Percentiles rank a stretch among this genome's conserved stretches.
Evolutionary conservation across 2,329 filamentous ascomycete species (phyloP).

Genomic region (Stachybotrys chlorohalonatus): DNA sequence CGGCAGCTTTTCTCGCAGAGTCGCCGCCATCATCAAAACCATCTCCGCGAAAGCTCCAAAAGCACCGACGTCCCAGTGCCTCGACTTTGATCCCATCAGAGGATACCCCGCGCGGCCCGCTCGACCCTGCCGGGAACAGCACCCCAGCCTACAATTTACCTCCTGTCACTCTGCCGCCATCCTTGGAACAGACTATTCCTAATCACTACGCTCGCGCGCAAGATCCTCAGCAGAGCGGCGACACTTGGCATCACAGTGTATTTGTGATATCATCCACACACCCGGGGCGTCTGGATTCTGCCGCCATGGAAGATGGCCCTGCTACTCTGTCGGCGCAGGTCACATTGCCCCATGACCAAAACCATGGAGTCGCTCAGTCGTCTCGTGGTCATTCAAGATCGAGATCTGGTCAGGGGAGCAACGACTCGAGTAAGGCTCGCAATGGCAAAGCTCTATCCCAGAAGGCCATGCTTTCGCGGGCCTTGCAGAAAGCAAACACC

Average conservation of each 20-base stretch:
- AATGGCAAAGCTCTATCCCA: conserved; percentile 55
- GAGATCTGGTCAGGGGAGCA: conserved; percentile 19
- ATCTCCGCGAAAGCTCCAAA: conserved; percentile 28
- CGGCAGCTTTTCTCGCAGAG: conserved; percentile 20
- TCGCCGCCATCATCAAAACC: conserved; percentile 18
- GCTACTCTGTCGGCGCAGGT: background rate
- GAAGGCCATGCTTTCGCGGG: conserved; percentile 94
- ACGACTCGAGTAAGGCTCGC: conserved; percentile 17
- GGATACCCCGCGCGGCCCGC: background rate
- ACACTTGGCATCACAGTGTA: background rate
- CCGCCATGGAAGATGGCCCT: background rate
- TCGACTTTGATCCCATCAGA: conserved; percentile 7
- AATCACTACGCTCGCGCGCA: background rate
- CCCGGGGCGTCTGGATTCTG: background rate
- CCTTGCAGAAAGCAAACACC: conserved; percentile 89
- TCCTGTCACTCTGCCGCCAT: background rate
- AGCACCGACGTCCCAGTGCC: conserved; percentile 21
- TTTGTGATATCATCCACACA: background rate
- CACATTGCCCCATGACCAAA: background rate
- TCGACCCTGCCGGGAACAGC: background rate
- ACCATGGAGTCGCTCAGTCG: conserved; percentile 3
- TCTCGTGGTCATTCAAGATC: conserved; percentile 21
- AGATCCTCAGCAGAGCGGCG: background rate
- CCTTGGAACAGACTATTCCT: background rate
- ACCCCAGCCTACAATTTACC: background rate